phyloP scores from a whole-genome alignment of 257 asterid species.

The Rubia yunnanensis region DNA sequence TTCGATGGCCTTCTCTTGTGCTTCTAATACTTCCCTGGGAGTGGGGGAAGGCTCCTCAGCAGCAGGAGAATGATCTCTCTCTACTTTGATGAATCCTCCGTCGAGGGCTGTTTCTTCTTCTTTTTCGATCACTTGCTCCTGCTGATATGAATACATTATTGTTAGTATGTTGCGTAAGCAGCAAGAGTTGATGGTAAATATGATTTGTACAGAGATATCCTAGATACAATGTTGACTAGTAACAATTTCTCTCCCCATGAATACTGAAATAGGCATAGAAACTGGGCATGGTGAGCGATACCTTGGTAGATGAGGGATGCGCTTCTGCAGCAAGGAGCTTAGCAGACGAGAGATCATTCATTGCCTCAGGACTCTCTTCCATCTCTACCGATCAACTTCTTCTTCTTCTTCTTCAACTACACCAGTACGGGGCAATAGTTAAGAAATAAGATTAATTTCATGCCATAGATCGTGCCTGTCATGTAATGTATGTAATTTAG shows the following conservation, averaged over 20 bases:
- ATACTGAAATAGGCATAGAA: no score
- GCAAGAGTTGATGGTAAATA: no score
- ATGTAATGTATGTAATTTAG: no score
- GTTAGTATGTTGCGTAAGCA: neutral
- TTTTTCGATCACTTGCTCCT: constrained; percentile 38
- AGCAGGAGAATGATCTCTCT: constrained; percentile 41
- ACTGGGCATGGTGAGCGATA: no score
- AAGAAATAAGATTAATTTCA: no score
- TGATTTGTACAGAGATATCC: no score
- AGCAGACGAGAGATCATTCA: no score
- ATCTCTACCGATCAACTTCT: neutral
- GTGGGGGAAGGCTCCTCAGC: constrained; percentile 16
- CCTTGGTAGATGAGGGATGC: no score
- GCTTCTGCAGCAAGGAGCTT: no score
- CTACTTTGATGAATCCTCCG: constrained; percentile 84
- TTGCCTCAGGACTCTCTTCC: neutral
- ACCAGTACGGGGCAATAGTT: no score
- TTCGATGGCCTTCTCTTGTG: constrained; percentile 62
- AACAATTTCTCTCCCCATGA: constrained; percentile 50
- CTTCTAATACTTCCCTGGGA: constrained; percentile 55
- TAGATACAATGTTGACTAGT: constrained; percentile 16
- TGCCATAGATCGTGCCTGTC: no score
- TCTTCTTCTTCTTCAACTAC: neutral
- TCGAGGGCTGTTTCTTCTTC: constrained; percentile 57
- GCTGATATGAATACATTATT: neutral